phyloP scores from a whole-genome alignment of 805 yeast species.

The Phaffomyces thermotolerans region DNA sequence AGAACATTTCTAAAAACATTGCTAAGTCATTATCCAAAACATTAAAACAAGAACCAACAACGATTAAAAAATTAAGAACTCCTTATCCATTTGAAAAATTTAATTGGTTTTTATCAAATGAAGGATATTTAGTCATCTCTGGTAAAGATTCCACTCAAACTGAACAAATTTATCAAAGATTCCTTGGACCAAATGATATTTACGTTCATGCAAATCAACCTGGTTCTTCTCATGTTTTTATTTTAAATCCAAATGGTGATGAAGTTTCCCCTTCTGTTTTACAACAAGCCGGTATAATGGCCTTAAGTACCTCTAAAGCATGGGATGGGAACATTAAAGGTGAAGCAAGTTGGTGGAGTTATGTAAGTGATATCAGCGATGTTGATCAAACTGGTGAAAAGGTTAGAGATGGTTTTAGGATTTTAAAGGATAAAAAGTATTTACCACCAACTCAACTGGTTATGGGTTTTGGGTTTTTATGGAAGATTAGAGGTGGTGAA shows the following conservation, averaged over 20 bases:
- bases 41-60: conserved; percentile 49
- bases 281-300: conserved; percentile 81
- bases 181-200: conserved; percentile 65
- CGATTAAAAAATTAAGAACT: conserved; percentile 51
- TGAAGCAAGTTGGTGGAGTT: conserved; percentile 78
- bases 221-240: conserved; percentile 67
- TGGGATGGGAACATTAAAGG: conserved; percentile 71
- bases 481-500: conserved; percentile 50
- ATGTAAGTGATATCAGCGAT: conserved; percentile 61
- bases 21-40: conserved; percentile 60
- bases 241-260: conserved; percentile 63
- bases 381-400: conserved; percentile 55
- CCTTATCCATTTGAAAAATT: conserved; percentile 93
- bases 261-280: conserved; percentile 82
- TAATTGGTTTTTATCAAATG: conserved; percentile 89
- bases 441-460: conserved; percentile 78
- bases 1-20: conserved; percentile 75
- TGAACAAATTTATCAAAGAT: conserved; percentile 73
- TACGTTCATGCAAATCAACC: conserved; percentile 70
- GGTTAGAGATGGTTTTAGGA: conserved; percentile 58
- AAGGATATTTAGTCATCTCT: conserved; percentile 78
- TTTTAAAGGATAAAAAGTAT: conserved; percentile 44
- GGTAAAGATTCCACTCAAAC: conserved; percentile 79
- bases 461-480: conserved; percentile 83
- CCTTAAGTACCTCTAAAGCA: conserved; percentile 76